Evolutionary conservation across 441 rosid genomes (phyloP).

Genomic region (Isatis lusitanica): DNA sequence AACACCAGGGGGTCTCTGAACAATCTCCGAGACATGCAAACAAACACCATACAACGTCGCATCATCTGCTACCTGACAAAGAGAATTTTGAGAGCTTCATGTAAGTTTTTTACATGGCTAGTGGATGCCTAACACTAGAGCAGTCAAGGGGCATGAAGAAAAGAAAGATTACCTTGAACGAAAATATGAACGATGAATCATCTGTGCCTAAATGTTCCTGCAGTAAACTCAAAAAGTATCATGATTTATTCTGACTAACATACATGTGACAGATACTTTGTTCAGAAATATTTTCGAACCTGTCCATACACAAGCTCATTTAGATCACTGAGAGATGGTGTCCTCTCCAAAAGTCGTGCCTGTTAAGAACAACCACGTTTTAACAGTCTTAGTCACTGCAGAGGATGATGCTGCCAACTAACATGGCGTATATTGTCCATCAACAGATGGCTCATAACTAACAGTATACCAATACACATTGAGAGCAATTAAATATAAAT

Average conservation of each 20-base stretch:
- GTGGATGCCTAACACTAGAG: slow-evolving; percentile 17
- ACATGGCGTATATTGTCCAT: neutral
- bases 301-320: slow-evolving; percentile 95
- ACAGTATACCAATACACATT: slow-evolving; percentile 1
- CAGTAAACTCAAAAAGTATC: slow-evolving; percentile 18
- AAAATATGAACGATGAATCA: slow-evolving; percentile 82
- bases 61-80: slow-evolving; percentile 83
- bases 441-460: slow-evolving; percentile 17
- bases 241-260: slow-evolving; percentile 1
- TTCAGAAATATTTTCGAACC: slow-evolving; percentile 45
- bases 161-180: slow-evolving; percentile 65
- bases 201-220: slow-evolving; percentile 97
- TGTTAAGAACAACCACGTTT: slow-evolving; percentile 33
- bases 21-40: slow-evolving; percentile 83
- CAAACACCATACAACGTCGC: slow-evolving; percentile 95
- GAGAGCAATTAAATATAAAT: neutral
- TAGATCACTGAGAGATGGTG: slow-evolving; percentile 92
- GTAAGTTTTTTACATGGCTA: slow-evolving; percentile 14
- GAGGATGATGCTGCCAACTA: neutral
- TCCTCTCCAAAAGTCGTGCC: slow-evolving; percentile 85
- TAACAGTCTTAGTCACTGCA: slow-evolving; percentile 9
- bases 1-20: slow-evolving; percentile 91
- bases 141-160: slow-evolving; percentile 18
- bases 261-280: neutral
- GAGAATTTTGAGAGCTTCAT: slow-evolving; percentile 9